These are phyloP conservation scores for Salvia sclarea DNA, from an alignment of 305 asterid species.

Conservation along the genomic window DNA sequence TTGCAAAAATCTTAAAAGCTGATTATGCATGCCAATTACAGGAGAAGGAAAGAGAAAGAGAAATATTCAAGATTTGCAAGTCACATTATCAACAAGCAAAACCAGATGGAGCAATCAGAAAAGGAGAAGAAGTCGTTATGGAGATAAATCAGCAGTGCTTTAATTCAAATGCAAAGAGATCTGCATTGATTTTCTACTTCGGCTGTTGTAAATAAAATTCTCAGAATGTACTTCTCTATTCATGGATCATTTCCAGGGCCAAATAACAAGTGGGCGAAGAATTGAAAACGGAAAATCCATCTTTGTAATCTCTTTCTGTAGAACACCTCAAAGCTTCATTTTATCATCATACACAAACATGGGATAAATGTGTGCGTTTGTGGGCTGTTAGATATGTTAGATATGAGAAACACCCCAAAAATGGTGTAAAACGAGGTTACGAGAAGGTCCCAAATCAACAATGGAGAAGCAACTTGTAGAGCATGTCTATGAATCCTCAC, in stretches of 20 bases:
- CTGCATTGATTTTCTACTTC: neutral
- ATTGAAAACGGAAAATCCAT: neutral
- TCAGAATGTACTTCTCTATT: neutral
- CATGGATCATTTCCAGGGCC: neutral
- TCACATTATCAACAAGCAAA: neutral
- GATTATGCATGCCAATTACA: neutral
- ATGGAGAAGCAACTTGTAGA: neutral
- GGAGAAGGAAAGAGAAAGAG: neutral
- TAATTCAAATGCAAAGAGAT: neutral
- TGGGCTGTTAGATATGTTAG: no score
- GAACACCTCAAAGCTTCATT: neutral
- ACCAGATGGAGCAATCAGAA: neutral
- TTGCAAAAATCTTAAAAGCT: neutral
- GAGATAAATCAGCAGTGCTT: neutral
- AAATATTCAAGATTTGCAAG: neutral
- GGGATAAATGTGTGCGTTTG: no score
- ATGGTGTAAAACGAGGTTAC: no score
- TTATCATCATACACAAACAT: neutral
- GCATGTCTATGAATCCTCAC: neutral
- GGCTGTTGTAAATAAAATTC: neutral
- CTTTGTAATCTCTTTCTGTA: neutral
- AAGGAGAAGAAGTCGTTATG: neutral
- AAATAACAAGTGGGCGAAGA: neutral
- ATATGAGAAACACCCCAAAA: constrained; percentile 16
- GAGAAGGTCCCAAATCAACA: no score